Evolutionary conservation across 805 yeast genomes (phyloP), one percentile per base, ranked within the genome.

Genomic region (Zygosaccharomyces kombuchaensis): DNA sequence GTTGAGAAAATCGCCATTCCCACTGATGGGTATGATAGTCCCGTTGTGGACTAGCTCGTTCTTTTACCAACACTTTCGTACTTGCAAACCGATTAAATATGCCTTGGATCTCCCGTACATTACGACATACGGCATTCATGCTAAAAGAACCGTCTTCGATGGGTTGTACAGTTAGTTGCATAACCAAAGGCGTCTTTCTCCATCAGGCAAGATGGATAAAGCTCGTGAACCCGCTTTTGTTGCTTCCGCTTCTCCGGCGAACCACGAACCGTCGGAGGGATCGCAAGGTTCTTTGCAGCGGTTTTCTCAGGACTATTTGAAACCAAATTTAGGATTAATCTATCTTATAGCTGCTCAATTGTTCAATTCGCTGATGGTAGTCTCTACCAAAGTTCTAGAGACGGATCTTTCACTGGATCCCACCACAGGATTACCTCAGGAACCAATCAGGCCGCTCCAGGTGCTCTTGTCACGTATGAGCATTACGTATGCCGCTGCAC

Each of bases 381-480:
- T 83, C 6, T 75, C 85, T 4, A 83, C 95, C 52, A 83, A 87
- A 59, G 65, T 87, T n/a, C 66, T 87, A 40, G 86, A 82, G 49
- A 77, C 84, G 1, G 86, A 82, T 53, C 69, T 75, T 13, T 80
- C 74, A 44, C 77, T 81, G 44, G 48, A 55, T 9, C 41, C 41
- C 8, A 46, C 43, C 1, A 70, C 69, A 4, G 70, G 44, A 2
- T 50, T 67, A 8, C 71, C 70, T 8, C 70, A 45, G 6, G 49
- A 68, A 13, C 84, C 87, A 5, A 75, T 87, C 53, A 81, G 83
- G 57, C 95, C 96, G 1, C 64, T 85, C 26, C 95, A 88, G 63
- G 84, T 89, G 44, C 69, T 89, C 32, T 76, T 87, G 52, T 81
- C 78, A 2, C 74, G 97, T 46, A 88, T 87, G 96, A 44, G 67